Conservation (phyloP, 306 rosid species). For the Prunus persica region DNA sequence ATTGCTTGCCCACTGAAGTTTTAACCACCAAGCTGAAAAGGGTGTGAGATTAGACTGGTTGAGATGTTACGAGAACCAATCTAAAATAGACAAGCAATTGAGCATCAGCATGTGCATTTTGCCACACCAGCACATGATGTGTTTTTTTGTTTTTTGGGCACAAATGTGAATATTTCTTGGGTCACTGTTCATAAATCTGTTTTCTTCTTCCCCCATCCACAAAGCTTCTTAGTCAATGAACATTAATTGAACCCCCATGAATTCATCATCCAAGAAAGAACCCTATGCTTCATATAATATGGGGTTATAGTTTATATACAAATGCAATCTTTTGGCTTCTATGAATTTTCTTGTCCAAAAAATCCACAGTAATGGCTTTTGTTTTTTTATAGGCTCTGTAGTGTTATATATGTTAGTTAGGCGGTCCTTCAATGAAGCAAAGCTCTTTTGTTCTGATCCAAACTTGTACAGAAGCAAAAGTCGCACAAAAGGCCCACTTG, state of each 20-base stretch:
- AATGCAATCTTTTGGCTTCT: neutral
- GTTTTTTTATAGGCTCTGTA: neutral
- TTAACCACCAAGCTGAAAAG: neutral
- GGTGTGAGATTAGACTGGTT: neutral
- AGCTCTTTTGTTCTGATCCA: neutral
- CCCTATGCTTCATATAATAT: neutral
- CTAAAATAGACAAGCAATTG: conserved; percentile 18
- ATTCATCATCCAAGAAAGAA: neutral
- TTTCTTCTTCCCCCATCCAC: conserved; percentile 5
- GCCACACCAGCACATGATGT: conserved; percentile 32
- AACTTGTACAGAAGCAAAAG: neutral
- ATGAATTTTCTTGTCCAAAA: neutral
- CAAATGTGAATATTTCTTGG: neutral
- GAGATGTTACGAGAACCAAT: conserved; percentile 7
- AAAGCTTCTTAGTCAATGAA: conserved; percentile 5
- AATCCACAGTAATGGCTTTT: neutral
- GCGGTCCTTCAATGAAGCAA: neutral
- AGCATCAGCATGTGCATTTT: conserved; percentile 31
- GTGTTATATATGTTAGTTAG: neutral
- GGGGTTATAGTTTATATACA: too few relatives aligned
- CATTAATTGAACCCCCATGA: neutral
- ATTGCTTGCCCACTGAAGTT: neutral
- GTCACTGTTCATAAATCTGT: conserved; percentile 13
- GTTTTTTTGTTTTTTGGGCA: neutral
- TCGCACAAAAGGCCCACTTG: conserved; percentile 6